Base-by-base conservation (phyloP, 306 rosid species). In the Elaeagnus macrophylla region DNA sequence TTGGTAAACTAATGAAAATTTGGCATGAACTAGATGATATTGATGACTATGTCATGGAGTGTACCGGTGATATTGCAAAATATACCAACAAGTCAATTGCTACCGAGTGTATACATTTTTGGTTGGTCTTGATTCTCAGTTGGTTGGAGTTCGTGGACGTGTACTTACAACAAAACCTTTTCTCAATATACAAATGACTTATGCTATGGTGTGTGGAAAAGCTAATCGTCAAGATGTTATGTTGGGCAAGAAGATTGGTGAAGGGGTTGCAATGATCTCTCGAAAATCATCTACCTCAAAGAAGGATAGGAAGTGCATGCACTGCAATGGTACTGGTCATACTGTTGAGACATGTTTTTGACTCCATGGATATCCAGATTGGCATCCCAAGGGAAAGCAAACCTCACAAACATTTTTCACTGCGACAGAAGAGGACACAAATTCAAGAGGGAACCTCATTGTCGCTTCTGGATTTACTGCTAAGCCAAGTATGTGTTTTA, bases 351-450 rank as follows among this genome's bases (percentile, higher is more conserved):
- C 10, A n/a, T n/a, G n/a, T n/a, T n/a, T n/a, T n/a, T n/a, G n/a
- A n/a, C n/a, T n/a, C n/a, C n/a, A n/a, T n/a, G 5, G 36, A 51
- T 51, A 51, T 51, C 35, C 0, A 14, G 54, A 51, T 51, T 51
- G 35, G 35, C 54, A 51, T 51, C 37, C 54, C 8, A 51, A 51
- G 36, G 35, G 54, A 5, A 18, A 51, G 54, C 17, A 51, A 2
- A 15, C 36, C 6, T 16, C 54, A 16, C 3, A 51, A 5, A 3
- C 10, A 5, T 51, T 14, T 51, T 16, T n/a, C 13, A 51, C 32
- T 51, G 37, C 54, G 8, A 51, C n/a, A n/a, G n/a, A 51, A 10
- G 35, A 51, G 54, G 54, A 51, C 54, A 51, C 54, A 7, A 16
- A 51, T 51, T 7, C 35, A 13, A 51, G 1, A 10, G 37, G 32